Evolutionary conservation across 352 stramenopile species (phyloP), one percentile per base, ranked within the genome.

Genomic region (Globisporangium apiculatum): DNA sequence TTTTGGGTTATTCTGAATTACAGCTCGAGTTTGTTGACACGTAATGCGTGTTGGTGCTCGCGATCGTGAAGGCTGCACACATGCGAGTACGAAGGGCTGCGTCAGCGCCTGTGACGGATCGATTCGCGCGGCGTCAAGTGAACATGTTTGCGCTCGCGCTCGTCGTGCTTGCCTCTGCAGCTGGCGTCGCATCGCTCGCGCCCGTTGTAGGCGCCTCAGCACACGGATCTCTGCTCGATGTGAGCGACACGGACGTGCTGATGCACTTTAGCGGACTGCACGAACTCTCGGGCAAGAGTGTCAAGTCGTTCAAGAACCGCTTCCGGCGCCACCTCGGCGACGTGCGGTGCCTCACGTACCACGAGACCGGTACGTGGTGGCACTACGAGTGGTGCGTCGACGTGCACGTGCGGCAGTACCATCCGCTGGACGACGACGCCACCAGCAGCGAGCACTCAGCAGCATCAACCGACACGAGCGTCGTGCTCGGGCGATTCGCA

Each of bases 381-480:
- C 77, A 83, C 24, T 92, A 95, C 68, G 85, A 95, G 63, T 95
- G 85, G 82, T 95, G 85, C 62, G 53, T 88, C 52, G 77, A 88
- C 51, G 60, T 59, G 1, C 56, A 78, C 66, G 81, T 93, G 53
- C 81, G 75, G 37, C 85, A 95, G 63, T 89, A 85, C 65, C 74
- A 92, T 51, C 67, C 60, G 53, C 42, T 12, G 6, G 43, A 31
- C 12, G n/a, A 40, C 2, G 37, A n/a, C 17, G 24, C 17, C 17
- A 38, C 38, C 46, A 58, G 47, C 17, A 17, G 17, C 7, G 15
- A 18, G 12, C 24, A 31, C 24, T 3, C 24, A 31, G 24, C 24
- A 31, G 24, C 24, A 31, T 1, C 24, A 31, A 57, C 62, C 9
- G 53, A 64, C n/a, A 60, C 47, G 54, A 78, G 62, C 55, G 65